Evolutionary conservation across 2,329 filamentous ascomycete species (phyloP).

Genomic region (Fusarium nematophilum): DNA sequence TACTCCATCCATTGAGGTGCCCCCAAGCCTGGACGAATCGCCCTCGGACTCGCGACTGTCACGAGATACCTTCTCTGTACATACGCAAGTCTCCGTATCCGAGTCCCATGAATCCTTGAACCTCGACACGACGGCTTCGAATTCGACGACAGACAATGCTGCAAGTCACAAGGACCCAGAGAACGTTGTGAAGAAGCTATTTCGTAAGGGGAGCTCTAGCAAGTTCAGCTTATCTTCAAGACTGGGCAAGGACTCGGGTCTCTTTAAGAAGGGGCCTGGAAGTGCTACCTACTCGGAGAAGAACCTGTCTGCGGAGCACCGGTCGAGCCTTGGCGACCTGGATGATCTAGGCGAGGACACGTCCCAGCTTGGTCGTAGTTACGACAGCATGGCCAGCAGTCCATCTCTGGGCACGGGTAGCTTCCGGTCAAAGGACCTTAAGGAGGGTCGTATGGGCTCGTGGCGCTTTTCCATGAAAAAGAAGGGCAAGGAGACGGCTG

Average conservation of each 20-base stretch:
- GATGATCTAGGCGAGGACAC: conserved; percentile 64
- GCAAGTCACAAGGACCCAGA: conserved; percentile 62
- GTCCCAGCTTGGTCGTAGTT: conserved; percentile 59
- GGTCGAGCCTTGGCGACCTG: conserved; percentile 68
- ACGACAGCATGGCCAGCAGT: conserved; percentile 67
- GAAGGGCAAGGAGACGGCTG: conserved; percentile 62
- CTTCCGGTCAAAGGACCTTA: conserved; percentile 54
- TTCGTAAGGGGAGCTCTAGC: conserved; percentile 73
- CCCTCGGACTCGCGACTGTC: conserved; percentile 66
- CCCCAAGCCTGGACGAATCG: conserved; percentile 57
- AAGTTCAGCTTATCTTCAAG: conserved; percentile 73
- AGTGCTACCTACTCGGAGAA: conserved; percentile 69
- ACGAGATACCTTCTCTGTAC: conserved; percentile 66
- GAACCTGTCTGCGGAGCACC: conserved; percentile 63
- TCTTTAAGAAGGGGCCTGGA: conserved; percentile 70
- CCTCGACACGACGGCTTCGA: conserved; percentile 66
- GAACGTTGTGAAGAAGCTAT: conserved; percentile 69
- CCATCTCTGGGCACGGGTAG: conserved; percentile 65
- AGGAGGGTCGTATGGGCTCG: conserved; percentile 61
- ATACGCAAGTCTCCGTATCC: conserved; percentile 68
- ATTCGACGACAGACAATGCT: conserved; percentile 66
- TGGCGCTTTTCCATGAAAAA: conserved; percentile 71
- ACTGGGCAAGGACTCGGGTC: conserved; percentile 63
- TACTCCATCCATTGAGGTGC: conserved; percentile 53
- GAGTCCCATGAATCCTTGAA: conserved; percentile 70